Percentiles rank a stretch among this genome's conserved stretches.
phyloP scores from a whole-genome alignment of 768 basidiomycete species.

The Podaxis sp. region DNA sequence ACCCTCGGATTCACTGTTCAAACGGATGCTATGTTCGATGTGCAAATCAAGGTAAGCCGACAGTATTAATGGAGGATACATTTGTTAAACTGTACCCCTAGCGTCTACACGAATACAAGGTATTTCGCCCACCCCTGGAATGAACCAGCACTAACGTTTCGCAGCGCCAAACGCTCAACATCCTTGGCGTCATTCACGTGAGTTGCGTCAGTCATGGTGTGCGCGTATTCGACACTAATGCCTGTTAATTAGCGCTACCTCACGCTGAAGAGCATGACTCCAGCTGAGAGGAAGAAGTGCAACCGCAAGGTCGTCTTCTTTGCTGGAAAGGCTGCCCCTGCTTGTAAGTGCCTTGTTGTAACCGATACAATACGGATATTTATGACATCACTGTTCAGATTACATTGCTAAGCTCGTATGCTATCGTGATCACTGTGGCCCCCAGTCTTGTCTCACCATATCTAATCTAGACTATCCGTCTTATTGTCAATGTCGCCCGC shows the following conservation, averaged over 20 bases:
- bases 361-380: not conserved
- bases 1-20: constrained; percentile 73
- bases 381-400: constrained; percentile 41
- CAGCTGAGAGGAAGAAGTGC: constrained; percentile 78
- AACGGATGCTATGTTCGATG: constrained; percentile 82
- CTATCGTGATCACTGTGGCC: constrained; percentile 13
- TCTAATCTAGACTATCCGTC: constrained; percentile 69
- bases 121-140: constrained; percentile 21
- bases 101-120: constrained; percentile 93
- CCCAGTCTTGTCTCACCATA: not conserved
- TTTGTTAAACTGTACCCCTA: constrained; percentile 29
- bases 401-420: constrained; percentile 86
- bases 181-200: constrained; percentile 86
- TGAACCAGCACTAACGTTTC: not conserved
- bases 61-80: not conserved
- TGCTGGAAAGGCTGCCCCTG: constrained; percentile 96
- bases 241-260: constrained; percentile 67
- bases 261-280: constrained; percentile 72
- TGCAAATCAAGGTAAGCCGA: constrained; percentile 75
- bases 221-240: not conserved
- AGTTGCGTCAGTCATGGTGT: constrained; percentile 23
- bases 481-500: constrained; percentile 88
- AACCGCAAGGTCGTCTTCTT: constrained; percentile 93
- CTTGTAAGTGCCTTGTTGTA: constrained; percentile 50
- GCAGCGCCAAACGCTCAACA: constrained; percentile 91